Evolutionary conservation across 176 grass and related monocot genomes (phyloP).

Genomic region (Dendrocalamus sinicus): DNA sequence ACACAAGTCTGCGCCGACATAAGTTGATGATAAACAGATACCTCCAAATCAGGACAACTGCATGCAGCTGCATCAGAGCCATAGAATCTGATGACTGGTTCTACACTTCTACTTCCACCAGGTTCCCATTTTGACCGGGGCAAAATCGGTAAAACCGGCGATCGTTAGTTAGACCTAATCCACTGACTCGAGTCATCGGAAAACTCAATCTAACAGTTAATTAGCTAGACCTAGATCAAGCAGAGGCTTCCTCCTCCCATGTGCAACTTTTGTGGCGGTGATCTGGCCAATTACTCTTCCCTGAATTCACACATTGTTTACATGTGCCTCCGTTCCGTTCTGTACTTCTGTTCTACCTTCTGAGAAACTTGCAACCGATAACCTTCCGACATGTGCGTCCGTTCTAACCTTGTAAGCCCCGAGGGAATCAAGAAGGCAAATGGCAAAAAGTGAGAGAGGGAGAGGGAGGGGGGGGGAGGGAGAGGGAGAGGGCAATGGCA

Average conservation of each 20-base stretch:
- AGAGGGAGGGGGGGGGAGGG: neutral
- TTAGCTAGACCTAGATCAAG: neutral
- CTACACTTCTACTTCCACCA: neutral
- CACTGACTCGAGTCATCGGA: conserved; percentile 10
- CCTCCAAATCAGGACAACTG: neutral
- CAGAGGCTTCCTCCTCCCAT: conserved; percentile 30
- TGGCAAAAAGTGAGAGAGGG: neutral
- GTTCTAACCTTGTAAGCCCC: neutral
- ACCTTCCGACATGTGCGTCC: neutral
- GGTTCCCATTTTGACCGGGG: conserved; percentile 11
- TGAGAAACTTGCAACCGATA: neutral
- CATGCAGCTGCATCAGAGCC: neutral
- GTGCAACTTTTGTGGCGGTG: conserved; percentile 45
- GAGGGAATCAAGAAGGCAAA: neutral
- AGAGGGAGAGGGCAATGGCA: neutral
- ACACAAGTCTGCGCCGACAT: neutral
- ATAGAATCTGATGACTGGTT: conserved; percentile 27
- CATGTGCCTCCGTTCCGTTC: conserved; percentile 9
- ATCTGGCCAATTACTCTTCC: conserved; percentile 33
- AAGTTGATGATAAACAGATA: neutral
- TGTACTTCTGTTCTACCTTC: neutral
- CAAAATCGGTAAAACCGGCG: neutral
- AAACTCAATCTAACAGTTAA: conserved; percentile 21
- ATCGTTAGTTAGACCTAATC: conserved; percentile 38
- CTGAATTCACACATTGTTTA: conserved; percentile 16